Conservation (phyloP, 2,329 filamentous ascomycete genomes). For the Keithomyces neogunnii region DNA sequence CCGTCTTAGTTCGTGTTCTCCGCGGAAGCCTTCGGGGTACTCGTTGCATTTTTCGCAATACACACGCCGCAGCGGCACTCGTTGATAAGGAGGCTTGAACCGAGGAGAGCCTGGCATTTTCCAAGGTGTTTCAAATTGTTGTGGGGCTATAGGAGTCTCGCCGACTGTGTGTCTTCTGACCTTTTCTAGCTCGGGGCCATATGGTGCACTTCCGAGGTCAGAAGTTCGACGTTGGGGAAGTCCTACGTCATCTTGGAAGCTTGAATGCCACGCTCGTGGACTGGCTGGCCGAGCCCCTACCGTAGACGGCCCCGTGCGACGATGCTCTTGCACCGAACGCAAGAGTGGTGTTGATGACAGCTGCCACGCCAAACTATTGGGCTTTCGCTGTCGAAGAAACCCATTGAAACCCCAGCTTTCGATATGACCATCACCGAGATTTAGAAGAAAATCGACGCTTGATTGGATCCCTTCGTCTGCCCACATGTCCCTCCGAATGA, state of each 20-base stretch:
- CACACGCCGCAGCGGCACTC: conserved; percentile 58
- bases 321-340: conserved; percentile 4
- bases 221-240: conserved; percentile 6
- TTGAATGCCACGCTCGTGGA: conserved; percentile 6
- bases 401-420: conserved; percentile 25
- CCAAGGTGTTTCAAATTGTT: conserved; percentile 28
- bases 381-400: conserved; percentile 19
- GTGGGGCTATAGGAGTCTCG: conserved; percentile 34
- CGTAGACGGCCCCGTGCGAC: conserved; percentile 5
- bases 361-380: conserved; percentile 1
- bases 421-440: conserved; percentile 35
- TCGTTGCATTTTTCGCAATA: conserved; percentile 73
- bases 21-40: conserved; percentile 79
- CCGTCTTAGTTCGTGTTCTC: conserved; percentile 75
- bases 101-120: conserved; percentile 33
- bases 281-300: background rate
- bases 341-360: conserved; percentile 9
- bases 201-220: conserved; percentile 2
- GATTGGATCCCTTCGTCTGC: conserved; percentile 34
- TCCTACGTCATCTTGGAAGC: conserved; percentile 10
- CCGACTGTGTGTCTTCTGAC: conserved; percentile 36
- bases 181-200: conserved; percentile 10
- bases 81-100: conserved; percentile 36
- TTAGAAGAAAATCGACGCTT: conserved; percentile 40
- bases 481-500: conserved; percentile 42